A percentile compares a stretch with the other conserved stretches of the same genome.
Conservation (phyloP, 1,284 basidiomycete genomes). For the Psilocybe mexicana region DNA sequence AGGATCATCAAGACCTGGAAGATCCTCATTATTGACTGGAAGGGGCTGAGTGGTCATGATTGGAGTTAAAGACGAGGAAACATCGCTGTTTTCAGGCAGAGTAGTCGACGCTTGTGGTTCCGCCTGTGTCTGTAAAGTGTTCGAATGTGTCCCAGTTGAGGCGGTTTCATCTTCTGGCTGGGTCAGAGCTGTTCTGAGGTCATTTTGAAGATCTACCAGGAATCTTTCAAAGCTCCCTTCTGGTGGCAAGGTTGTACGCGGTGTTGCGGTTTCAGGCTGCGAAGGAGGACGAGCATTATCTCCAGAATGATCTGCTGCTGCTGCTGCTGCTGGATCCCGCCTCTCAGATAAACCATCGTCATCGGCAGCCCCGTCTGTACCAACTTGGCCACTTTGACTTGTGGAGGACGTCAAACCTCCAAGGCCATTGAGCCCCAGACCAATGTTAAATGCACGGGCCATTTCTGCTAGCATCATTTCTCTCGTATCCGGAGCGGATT, state of each 20-base stretch:
- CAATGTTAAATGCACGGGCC: slow-evolving; percentile 73
- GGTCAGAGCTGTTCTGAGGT: slow-evolving; percentile 60
- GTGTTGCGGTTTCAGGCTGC: background rate
- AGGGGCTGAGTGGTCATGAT: background rate
- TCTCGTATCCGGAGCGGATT: slow-evolving; percentile 44
- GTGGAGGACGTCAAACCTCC: slow-evolving; percentile 16
- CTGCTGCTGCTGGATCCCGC: background rate
- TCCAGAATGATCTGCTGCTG: background rate
- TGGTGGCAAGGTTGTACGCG: slow-evolving; percentile 38
- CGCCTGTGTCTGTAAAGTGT: background rate
- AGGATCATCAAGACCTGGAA: background rate
- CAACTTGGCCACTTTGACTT: background rate
- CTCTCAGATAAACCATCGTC: background rate
- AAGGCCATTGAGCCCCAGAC: slow-evolving; percentile 46
- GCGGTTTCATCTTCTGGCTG: slow-evolving; percentile 19
- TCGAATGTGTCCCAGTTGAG: background rate
- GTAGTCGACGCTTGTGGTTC: background rate
- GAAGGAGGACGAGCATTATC: background rate
- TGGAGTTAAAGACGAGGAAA: too few relatives aligned
- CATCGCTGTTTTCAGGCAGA: background rate
- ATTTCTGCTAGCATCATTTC: slow-evolving; percentile 72
- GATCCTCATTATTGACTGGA: background rate
- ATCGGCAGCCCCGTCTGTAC: background rate
- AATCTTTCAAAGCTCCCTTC: slow-evolving; percentile 78
- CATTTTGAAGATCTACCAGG: slow-evolving; percentile 69